Conservation (phyloP, 108 stramenopile species). For the Skeletonema marinoi region DNA sequence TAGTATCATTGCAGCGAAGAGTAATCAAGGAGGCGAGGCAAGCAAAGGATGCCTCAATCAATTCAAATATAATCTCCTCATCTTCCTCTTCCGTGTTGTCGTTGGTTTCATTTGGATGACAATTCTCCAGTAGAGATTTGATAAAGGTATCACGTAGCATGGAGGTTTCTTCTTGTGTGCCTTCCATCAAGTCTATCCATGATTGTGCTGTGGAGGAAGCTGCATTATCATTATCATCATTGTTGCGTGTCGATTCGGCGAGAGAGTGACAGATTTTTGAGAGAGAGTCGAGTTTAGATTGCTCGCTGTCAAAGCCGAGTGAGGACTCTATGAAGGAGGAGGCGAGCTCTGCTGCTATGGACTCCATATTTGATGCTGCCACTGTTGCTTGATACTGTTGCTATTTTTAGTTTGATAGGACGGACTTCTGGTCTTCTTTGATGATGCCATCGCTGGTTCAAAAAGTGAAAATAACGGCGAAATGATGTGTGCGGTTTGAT, state of each 20-base stretch:
- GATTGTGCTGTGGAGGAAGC: neutral
- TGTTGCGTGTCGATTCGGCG: neutral
- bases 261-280: neutral
- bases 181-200: neutral
- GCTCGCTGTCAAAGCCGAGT: slow-evolving; percentile 4
- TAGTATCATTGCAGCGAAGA: slow-evolving; percentile 6
- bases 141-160: neutral
- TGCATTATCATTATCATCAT: neutral
- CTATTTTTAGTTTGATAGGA: neutral
- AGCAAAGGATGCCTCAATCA: slow-evolving; percentile 5
- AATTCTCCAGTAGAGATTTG: neutral
- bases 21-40: slow-evolving; percentile 9
- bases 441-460: no score
- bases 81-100: neutral
- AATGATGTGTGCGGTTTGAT: no score
- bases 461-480: no score
- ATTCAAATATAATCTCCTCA: neutral
- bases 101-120: neutral
- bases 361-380: neutral
- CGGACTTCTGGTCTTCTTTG: no score
- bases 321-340: slow-evolving; percentile 4
- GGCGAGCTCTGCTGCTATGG: slow-evolving; percentile 19
- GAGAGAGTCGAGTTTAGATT: neutral
- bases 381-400: neutral
- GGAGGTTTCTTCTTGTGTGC: neutral